Evolutionary conservation across 2,329 filamentous ascomycete species (phyloP).

Genomic region (Alternaria triticina): DNA sequence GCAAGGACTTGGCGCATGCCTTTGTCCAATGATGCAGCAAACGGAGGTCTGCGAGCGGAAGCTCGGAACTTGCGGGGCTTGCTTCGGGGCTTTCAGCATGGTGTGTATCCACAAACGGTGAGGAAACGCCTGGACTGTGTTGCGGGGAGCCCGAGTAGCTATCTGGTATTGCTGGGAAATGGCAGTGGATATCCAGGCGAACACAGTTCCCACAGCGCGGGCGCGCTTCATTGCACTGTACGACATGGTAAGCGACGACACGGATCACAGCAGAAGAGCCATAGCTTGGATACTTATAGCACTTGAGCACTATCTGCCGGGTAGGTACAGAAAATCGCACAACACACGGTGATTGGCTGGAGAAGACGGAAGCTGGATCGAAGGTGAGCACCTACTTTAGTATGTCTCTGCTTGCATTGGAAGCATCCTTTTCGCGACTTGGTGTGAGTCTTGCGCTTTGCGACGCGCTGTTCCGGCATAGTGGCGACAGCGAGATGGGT

Average conservation of each 20-base stretch:
- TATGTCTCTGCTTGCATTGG: constrained; percentile 42
- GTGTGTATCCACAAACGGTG: constrained; percentile 10
- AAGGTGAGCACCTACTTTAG: constrained; percentile 32
- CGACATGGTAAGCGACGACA: neutral
- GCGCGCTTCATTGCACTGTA: constrained; percentile 40
- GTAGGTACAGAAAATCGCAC: neutral
- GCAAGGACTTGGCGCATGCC: constrained; percentile 27
- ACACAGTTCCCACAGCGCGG: constrained; percentile 41
- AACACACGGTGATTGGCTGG: constrained; percentile 12
- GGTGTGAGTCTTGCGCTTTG: constrained; percentile 41
- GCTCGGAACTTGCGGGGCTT: constrained; percentile 16
- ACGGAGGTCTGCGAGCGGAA: constrained; percentile 36
- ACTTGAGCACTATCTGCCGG: neutral
- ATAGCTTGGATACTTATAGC: neutral
- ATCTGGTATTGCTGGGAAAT: constrained; percentile 29
- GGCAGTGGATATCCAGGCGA: constrained; percentile 39
- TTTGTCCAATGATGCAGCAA: constrained; percentile 40
- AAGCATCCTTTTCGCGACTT: constrained; percentile 41
- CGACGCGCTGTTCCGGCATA: constrained; percentile 28
- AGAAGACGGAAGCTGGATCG: neutral
- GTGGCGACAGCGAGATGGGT: neutral
- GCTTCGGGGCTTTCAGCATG: constrained; percentile 11
- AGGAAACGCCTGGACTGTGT: constrained; percentile 16
- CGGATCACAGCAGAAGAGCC: neutral
- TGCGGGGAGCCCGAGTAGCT: constrained; percentile 27